Evolutionary conservation across 129 eudicot species (phyloP), one percentile per base, ranked within the genome.

Genomic region (Centella asiatica): DNA sequence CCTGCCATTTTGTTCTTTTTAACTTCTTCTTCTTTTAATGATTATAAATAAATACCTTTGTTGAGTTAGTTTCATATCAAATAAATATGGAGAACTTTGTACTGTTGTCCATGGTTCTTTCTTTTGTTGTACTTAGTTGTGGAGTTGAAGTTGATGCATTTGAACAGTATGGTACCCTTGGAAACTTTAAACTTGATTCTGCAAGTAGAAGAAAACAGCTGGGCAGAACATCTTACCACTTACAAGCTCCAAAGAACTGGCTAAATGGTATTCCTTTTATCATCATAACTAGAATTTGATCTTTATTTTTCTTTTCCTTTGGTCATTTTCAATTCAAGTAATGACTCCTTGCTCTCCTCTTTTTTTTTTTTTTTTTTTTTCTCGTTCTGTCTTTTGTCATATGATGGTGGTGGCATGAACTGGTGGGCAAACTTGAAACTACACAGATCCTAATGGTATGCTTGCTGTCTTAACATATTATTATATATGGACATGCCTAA

Each of bases 371-470:
- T 53, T 53, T 53, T 7, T 23, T 10, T 11, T 1, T 12, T 11
- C 31, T 51, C 29, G n/a, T 53, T n/a, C 15, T 65, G 39, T 45
- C 3, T 61, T 19, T 47, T 47, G 20, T 26, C 13, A 57, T 32
- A 25, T 49, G 45, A 42, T 46, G 62, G 13, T 77, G 51, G n/a
- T n/a, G n/a, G 31, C 46, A 20, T 58, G 47, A 33, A 23, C 48
- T 22, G 70, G n/a, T 17, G 74, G 74, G 42, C 33, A 33, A 19
- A 62, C 73, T 33, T 58, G 46, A 25, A 48, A 65, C 58, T 31
- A 15, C 26, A 65, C 73, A 84, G 92, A 84, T 77, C 87, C 92
- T 48, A 84, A 84, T 72, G 92, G 92, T 84, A 72, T 61, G 75
- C 39, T 32, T 32, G 28, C 3, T 51, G 7, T 56, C 10, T 33